Base-by-base conservation (phyloP, 2,329 filamentous ascomycete species). In the Ophiostoma ips region DNA sequence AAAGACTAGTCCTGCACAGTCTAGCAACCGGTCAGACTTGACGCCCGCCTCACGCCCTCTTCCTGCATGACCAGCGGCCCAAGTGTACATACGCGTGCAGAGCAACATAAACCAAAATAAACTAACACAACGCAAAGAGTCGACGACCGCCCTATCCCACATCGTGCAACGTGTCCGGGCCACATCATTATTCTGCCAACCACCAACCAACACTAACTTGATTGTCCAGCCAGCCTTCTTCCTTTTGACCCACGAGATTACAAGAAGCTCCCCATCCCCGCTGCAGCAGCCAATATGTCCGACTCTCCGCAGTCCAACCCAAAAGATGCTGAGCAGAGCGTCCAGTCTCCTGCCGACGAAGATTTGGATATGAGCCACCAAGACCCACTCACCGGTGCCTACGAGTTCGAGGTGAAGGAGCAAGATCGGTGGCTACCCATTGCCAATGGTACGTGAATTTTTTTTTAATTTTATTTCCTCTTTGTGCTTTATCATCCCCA, bases 391-490 rank as follows among this genome's bases (percentile, higher is more conserved):
- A 75, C 76, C 67, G 76, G 76, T 69, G 81, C 73, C 69, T 87
- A 87, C 66, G 90, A 96, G 73, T 95, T 95, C 67, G 90, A 96
- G 72, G 90, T 96, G 70, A 96, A 96, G 77, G 92, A 98, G 71
- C 92, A 98, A 71, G 92, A 98, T 71, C 77, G 92, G 76, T 98
- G 92, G 92, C 79, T 98, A 67, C 92, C 92, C 67, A 98, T 98
- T 79, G 92, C 92, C 72, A 98, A 98, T 88, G 92, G 92, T 98
- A 79, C 79, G 92, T 92, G 24, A 28, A n/a, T n/a, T n/a, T n/a
- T n/a, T n/a, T n/a, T n/a, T n/a, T n/a, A n/a, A n/a, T n/a, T n/a
- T n/a, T n/a, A n/a, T n/a, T n/a, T n/a, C n/a, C n/a, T n/a, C n/a
- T n/a, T n/a, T n/a, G n/a, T n/a, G n/a, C n/a, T n/a, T n/a, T n/a